Base-by-base conservation (phyloP, 83 land plant genomes). In the Picea abies region DNA sequence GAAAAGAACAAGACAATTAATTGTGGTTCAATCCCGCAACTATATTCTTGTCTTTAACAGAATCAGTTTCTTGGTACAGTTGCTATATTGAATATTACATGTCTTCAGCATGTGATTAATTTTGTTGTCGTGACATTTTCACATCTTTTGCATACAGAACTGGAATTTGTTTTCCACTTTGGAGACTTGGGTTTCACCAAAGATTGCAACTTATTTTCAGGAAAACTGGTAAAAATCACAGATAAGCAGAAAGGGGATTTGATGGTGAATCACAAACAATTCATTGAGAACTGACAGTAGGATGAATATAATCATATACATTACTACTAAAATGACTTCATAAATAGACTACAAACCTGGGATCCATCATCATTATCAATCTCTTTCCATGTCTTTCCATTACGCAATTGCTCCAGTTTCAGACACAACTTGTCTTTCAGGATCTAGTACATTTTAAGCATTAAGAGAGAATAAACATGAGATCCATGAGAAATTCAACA, bases 311-410 rank as follows among this genome's bases (percentile, higher is more conserved):
- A 37, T 73, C 26, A 19, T 20, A 26, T 35, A 19, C 4, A 72
- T 63, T 52, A 56, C 19, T 29, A 68, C 35, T 66, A 47, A 58
- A 20, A 67, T 26, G 0, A 80, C 26, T 47, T 47, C 25, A 39
- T 58, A 5, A 60, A 52, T 41, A 65, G 12, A 65, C 20, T 79
- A 75, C 78, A 68, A 29, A 96, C 95, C 92, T 93, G 66, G n/a
- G 66, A 25, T 52, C 81, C 76, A 60, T 69, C 49, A 60, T 82
- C 84, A 35, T 79, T 75, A 65, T 93, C 98, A 82, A 91, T 82
- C 86, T 95, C 99, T 73, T 90, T 87, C 86, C 89, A 88, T 10
- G 93, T 80, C 85, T 92, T 95, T 20, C 98, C 97, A 81, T 75
- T 89, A 26, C 92, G 87, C 61, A 85, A 88, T 26, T 91, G 83